phyloP scores from a whole-genome alignment of 2,329 filamentous ascomycete genomes.

The Fusarium sp. region DNA sequence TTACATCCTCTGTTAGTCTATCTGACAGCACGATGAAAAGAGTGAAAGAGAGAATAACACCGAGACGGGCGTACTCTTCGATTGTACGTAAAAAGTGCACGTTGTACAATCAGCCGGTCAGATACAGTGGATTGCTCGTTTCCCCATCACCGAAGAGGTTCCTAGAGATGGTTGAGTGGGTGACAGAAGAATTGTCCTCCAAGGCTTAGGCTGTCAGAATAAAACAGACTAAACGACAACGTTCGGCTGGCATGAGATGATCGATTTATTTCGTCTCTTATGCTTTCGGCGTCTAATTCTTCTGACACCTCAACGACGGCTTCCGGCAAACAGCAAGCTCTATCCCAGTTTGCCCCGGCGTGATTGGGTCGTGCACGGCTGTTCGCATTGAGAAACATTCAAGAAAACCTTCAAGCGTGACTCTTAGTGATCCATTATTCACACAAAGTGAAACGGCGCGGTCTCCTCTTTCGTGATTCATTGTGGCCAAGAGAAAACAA shows the following conservation, averaged over 20 bases:
- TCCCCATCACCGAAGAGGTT: conserved; percentile 4
- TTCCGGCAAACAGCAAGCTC: conserved; percentile 14
- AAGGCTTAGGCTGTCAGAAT: neutral
- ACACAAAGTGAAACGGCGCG: conserved; percentile 32
- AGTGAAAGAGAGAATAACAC: conserved; percentile 17
- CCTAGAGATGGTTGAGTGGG: neutral
- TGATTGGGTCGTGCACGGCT: conserved; percentile 31
- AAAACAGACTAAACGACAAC: accelerated
- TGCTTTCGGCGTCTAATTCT: neutral
- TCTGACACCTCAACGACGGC: neutral
- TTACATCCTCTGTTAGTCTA: neutral
- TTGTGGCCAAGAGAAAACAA: conserved; percentile 23
- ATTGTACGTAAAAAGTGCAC: conserved; percentile 37
- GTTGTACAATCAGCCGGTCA: conserved; percentile 18
- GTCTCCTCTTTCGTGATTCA: conserved; percentile 24
- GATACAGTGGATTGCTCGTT: conserved; percentile 18
- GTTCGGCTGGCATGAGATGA: neutral
- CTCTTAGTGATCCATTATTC: conserved; percentile 22
- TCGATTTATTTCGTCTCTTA: neutral
- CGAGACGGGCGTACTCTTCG: conserved; percentile 16
- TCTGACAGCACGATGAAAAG: conserved; percentile 6
- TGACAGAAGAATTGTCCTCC: neutral
- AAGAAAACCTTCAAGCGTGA: conserved; percentile 22
- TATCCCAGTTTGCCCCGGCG: conserved; percentile 14
- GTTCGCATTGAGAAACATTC: conserved; percentile 26